Conservation (phyloP, 1,284 basidiomycete species). For the Heterobasidion occidentale region DNA sequence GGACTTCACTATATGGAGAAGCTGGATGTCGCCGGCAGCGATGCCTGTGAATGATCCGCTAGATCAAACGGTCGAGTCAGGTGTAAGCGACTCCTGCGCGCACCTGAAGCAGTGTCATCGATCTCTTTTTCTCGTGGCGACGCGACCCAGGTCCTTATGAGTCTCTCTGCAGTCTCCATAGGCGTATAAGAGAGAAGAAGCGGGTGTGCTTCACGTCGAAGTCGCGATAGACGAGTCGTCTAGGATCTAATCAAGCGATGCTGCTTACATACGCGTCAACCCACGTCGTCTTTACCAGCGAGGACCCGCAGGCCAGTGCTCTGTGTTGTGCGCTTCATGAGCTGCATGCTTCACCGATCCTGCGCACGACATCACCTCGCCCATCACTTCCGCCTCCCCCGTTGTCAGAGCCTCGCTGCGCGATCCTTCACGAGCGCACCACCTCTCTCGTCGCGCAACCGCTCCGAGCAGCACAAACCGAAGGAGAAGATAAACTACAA, state of each 20-base stretch:
- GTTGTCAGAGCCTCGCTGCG: background rate
- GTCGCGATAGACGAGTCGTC: background rate
- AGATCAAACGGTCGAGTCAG: slow-evolving; percentile 3
- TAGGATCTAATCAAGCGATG: background rate
- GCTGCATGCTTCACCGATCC: slow-evolving; percentile 3
- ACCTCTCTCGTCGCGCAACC: background rate
- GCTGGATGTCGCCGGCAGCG: slow-evolving; percentile 46
- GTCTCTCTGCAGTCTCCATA: slow-evolving; percentile 37
- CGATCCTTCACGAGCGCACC: background rate
- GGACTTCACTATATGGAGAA: slow-evolving; percentile 81
- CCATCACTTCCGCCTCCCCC: background rate
- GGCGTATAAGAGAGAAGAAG: background rate
- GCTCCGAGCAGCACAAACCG: background rate
- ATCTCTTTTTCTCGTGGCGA: slow-evolving; percentile 55
- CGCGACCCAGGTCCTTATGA: slow-evolving; percentile 70
- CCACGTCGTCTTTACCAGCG: background rate
- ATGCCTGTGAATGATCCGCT: slow-evolving; percentile 43
- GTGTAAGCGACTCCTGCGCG: slow-evolving; percentile 3
- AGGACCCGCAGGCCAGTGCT: background rate
- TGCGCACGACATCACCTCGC: slow-evolving; percentile 4
- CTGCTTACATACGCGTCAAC: background rate
- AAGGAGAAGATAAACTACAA: slow-evolving; percentile 70
- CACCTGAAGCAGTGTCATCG: slow-evolving; percentile 52
- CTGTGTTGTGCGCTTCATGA: background rate
- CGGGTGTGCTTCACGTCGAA: background rate